Percentiles rank a stretch among this genome's conserved stretches.
These are phyloP conservation scores for Xylariaceae sp. DNA, from an alignment of 2,329 filamentous ascomycete genomes.

Conservation along the genomic window DNA sequence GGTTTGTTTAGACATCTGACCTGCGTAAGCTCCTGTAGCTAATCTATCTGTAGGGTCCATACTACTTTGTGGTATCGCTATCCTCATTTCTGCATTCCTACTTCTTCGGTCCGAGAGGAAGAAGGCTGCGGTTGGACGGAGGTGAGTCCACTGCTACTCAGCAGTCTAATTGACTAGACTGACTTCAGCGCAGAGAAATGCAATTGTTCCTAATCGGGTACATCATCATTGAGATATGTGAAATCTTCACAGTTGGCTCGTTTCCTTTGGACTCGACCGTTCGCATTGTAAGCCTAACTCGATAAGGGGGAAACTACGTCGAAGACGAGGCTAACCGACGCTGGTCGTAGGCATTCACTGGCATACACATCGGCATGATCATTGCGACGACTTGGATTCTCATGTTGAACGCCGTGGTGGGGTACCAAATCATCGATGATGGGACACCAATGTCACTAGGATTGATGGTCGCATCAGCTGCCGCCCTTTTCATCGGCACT, in stretches of 20 bases:
- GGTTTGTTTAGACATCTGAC: constrained; percentile 47
- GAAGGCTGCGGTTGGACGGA: constrained; percentile 86
- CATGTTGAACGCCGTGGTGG: constrained; percentile 85
- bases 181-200: constrained; percentile 67
- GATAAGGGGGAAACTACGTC: no score
- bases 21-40: constrained; percentile 9
- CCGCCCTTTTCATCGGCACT: constrained; percentile 76
- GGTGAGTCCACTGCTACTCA: constrained; percentile 47
- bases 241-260: constrained; percentile 91
- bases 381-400: constrained; percentile 86
- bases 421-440: constrained; percentile 90
- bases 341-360: constrained; percentile 68
- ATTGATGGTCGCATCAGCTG: constrained; percentile 67
- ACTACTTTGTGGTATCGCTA: constrained; percentile 72
- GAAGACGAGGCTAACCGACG: constrained; percentile 8
- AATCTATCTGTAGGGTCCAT: constrained; percentile 66
- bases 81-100: constrained; percentile 62
- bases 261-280: constrained; percentile 71
- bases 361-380: constrained; percentile 85
- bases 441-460: constrained; percentile 81
- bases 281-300: constrained; percentile 57
- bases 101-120: constrained; percentile 82
- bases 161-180: constrained; percentile 10
- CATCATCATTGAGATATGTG: constrained; percentile 84
- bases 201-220: constrained; percentile 87